Evolutionary conservation across 2,329 filamentous ascomycete species (phyloP), one percentile per base, ranked within the genome.

Genomic region (Penicillium sp.): DNA sequence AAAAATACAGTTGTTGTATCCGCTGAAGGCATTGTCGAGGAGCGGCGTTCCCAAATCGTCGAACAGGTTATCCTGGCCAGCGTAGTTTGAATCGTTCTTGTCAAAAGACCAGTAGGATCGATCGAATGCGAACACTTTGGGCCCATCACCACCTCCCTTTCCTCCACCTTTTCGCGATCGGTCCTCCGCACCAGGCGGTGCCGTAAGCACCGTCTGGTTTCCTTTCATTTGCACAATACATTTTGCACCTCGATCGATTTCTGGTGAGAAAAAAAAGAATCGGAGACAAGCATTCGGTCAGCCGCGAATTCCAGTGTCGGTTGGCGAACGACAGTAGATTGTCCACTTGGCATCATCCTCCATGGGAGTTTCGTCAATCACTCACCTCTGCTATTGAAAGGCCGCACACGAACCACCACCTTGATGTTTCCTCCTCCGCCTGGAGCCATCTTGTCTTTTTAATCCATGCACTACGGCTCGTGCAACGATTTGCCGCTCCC

Each of bases 1-100:
- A 67, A 98, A 98, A 65, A 98, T 98, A 77, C 93, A 98, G 71
- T 97, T 98, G 77, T 98, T 97, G 76, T 97, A 98, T 39, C 93
- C 93, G 63, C 91, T 83, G 66, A 98, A 98, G 13, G 93, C 93
- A 80, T 98, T 98, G 74, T 98, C 91, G 58, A 98, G 79, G 49
- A 98, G 78, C 45, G 93, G 93, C 59, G 83, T 82, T 53, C 93
- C 93, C 54, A 98, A 74, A 66, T 97, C 93, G 46, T 83, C 78
- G 68, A 95, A 94, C 13, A 98, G 77, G 64, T 93, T 81, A 51
- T 91, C 86, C 68, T 98, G 93, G 13, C 88, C 89, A 39, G 93
- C 91, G 68, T 90, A 98, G 69, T 88, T 84, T 1, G 81, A 71
- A 58, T 90, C 89, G 40, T 78, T 78, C 61, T 86, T 86, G 72